A percentile compares a stretch with the other conserved stretches of the same genome.
phyloP scores from a whole-genome alignment of 169 alveolate genomes.

The Eimeria mitis region DNA sequence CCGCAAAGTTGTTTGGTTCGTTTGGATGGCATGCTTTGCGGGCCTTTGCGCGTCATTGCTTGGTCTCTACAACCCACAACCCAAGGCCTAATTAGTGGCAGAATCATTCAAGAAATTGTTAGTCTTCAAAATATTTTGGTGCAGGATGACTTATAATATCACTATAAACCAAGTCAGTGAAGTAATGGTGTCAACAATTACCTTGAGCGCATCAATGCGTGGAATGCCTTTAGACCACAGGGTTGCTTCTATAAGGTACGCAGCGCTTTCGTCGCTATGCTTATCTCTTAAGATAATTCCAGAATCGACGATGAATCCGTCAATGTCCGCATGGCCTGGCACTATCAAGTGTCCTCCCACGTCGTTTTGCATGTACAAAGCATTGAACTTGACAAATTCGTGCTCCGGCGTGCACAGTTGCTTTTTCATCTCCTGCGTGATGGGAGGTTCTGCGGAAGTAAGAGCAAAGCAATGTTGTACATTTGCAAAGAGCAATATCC shows the following conservation, averaged over 20 bases:
- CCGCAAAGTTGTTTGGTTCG: background rate
- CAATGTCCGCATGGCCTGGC: slow-evolving; percentile 31
- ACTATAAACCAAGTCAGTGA: background rate
- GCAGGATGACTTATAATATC: background rate
- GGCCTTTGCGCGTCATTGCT: background rate
- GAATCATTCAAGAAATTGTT: background rate
- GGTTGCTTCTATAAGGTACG: slow-evolving; percentile 37
- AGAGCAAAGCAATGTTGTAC: background rate
- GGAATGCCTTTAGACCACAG: slow-evolving; percentile 72
- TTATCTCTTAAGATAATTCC: background rate
- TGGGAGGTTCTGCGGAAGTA: slow-evolving; percentile 26
- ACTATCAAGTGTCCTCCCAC: slow-evolving; percentile 35
- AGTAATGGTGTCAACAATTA: background rate
- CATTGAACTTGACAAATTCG: slow-evolving; percentile 40
- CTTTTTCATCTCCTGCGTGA: background rate
- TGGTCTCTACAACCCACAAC: background rate
- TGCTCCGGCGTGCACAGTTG: slow-evolving; percentile 46
- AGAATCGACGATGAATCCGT: slow-evolving; percentile 46
- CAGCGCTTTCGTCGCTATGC: slow-evolving; percentile 53
- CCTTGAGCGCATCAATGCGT: slow-evolving; percentile 41
- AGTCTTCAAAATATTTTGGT: background rate
- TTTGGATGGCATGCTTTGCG: background rate
- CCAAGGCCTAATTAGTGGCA: background rate
- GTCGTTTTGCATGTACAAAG: slow-evolving; percentile 25
- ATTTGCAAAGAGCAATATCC: background rate